These are phyloP conservation scores for Raphanus hybrid DNA, from an alignment of 441 rosid genomes.

Conservation along the genomic window DNA sequence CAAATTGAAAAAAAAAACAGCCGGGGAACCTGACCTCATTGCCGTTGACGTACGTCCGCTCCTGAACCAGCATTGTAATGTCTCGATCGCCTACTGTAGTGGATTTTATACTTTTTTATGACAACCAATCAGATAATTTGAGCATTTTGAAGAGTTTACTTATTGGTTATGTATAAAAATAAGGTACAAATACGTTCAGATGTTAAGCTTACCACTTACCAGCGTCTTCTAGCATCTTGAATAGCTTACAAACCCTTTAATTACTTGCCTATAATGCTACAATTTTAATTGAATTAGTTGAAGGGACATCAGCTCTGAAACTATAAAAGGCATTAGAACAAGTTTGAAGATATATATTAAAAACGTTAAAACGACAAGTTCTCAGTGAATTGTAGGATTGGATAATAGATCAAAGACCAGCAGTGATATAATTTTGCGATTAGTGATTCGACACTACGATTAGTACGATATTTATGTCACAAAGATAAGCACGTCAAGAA, in stretches of 20 bases:
- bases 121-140: not conserved
- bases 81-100: not conserved
- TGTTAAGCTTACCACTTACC: not conserved
- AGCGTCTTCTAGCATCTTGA: too few species aligned
- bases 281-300: too few species aligned
- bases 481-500: constrained; percentile 3
- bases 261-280: too few species aligned
- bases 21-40: too few species aligned
- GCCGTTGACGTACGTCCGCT: too few species aligned
- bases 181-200: not conserved
- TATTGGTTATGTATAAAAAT: not conserved
- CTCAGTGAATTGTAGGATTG: not conserved
- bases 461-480: not conserved
- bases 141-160: not conserved
- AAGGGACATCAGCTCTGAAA: too few species aligned
- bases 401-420: not conserved
- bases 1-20: too few species aligned
- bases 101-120: not conserved
- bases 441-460: not conserved
- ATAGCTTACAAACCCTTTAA: too few species aligned
- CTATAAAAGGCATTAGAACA: not conserved
- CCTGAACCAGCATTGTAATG: not conserved
- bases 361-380: not conserved
- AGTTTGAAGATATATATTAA: not conserved
- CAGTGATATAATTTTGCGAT: not conserved